phyloP scores from a whole-genome alignment of 306 rosid genomes.

The Prunus padus region DNA sequence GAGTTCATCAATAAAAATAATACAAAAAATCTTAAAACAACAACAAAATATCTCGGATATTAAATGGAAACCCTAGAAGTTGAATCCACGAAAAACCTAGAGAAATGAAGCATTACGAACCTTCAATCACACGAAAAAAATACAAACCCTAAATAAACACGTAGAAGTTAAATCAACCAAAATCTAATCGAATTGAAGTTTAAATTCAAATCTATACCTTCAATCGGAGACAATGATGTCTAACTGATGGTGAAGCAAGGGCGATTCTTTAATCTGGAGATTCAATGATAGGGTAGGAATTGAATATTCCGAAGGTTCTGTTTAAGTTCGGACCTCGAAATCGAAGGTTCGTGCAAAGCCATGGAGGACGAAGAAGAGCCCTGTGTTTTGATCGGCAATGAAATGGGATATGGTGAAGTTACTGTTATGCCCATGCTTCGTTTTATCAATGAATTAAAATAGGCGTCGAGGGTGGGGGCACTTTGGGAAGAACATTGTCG shows the following conservation, averaged over 20 bases:
- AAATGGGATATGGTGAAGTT: slow-evolving; percentile 35
- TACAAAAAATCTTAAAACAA: neutral
- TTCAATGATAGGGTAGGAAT: slow-evolving; percentile 18
- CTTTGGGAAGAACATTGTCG: slow-evolving; percentile 14
- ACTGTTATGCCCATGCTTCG: slow-evolving; percentile 46
- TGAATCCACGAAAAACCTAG: neutral
- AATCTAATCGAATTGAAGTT: neutral
- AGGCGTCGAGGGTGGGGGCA: slow-evolving; percentile 18
- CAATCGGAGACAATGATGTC: slow-evolving; percentile 6
- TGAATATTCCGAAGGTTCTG: slow-evolving; percentile 29
- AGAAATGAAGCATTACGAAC: slow-evolving; percentile 7
- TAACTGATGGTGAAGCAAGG: neutral
- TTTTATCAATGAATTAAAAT: neutral
- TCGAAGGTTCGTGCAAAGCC: slow-evolving; percentile 72
- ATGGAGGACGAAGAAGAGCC: slow-evolving; percentile 59
- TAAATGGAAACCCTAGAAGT: slow-evolving; percentile 17
- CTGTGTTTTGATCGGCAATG: slow-evolving; percentile 85
- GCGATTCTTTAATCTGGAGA: slow-evolving; percentile 2
- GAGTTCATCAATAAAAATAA: neutral
- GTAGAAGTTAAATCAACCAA: neutral
- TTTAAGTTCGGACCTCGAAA: slow-evolving; percentile 59
- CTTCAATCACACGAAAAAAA: slow-evolving; percentile 4
- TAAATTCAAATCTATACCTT: slow-evolving; percentile 19
- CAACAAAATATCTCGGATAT: neutral
- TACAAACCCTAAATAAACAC: neutral